phyloP scores from a whole-genome alignment of 768 basidiomycete genomes.

The Termitomyces sp. region DNA sequence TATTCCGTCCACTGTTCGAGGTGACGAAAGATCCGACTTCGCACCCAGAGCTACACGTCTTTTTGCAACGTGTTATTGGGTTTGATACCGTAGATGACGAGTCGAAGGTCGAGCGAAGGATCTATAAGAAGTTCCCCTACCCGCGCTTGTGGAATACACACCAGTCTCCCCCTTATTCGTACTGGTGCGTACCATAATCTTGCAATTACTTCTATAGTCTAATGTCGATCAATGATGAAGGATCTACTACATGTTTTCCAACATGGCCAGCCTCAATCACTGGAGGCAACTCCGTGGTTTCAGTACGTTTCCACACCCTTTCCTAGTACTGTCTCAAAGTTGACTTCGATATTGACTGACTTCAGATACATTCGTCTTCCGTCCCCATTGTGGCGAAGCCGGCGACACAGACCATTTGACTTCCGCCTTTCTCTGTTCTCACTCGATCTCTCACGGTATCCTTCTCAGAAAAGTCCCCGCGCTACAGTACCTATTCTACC shows the following conservation, averaged over 20 bases:
- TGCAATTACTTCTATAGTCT: background rate
- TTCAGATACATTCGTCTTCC: conserved; percentile 91
- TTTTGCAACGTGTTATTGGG: conserved; percentile 92
- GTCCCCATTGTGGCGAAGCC: conserved; percentile 97
- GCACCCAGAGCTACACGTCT: conserved; percentile 93
- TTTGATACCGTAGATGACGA: conserved; percentile 99
- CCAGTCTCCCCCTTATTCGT: conserved; percentile 92
- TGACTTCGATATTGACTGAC: background rate
- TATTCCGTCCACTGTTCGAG: conserved; percentile 92
- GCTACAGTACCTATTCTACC: conserved; percentile 94
- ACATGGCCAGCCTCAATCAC: conserved; percentile 91
- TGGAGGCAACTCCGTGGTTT: conserved; percentile 89
- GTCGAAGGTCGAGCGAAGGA: conserved; percentile 86
- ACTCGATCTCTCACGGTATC: conserved; percentile 99
- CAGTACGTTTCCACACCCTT: conserved; percentile 44
- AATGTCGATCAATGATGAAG: conserved; percentile 31
- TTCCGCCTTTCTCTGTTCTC: conserved; percentile 92
- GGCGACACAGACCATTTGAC: conserved; percentile 98
- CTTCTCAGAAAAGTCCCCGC: conserved; percentile 96
- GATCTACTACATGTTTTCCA: conserved; percentile 98
- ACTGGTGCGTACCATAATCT: conserved; percentile 60
- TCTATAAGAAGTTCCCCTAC: conserved; percentile 92
- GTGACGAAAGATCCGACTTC: conserved; percentile 87
- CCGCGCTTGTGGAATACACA: conserved; percentile 85
- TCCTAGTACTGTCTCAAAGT: background rate